Evolutionary conservation across 768 basidiomycete genomes (phyloP), one percentile per base, ranked within the genome.

Genomic region (Ephemerocybe angulata): DNA sequence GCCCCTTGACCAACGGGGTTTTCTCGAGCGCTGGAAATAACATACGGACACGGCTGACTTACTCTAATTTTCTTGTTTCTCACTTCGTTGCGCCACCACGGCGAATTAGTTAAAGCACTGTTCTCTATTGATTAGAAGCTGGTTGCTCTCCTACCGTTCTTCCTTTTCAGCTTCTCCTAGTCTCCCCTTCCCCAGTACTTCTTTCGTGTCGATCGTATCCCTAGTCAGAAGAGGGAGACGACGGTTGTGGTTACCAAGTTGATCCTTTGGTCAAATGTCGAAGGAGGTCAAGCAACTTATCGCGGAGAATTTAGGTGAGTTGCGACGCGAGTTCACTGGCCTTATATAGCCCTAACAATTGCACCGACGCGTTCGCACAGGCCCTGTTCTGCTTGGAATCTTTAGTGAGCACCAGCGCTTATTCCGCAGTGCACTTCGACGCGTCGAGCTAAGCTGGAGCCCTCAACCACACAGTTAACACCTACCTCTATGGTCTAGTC

Each of bases 401-500:
- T 63, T 67, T 28, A 55, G 68, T 70, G 59, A 51, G 68, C 54
- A n/a, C 21, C 22, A 19, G 25, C 24, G 22, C 25, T 40, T 27
- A 15, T 10, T 21, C 27, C 25, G 12, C 11, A 38, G 21, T 40
- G 4, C 30, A n/a, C 4, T 30, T 33, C 28, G 33, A 46, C 44
- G 43, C 43, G 33, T 21, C 42, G 7, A 30, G 31, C 52, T 19
- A 58, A 37, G n/a, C n/a, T n/a, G n/a, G n/a, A n/a, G n/a, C n/a
- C n/a, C n/a, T 15, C 35, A 25, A 15, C n/a, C 29, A 40, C 6
- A 41, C 35, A 57, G 59, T 65, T 38, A 62, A 64, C 53, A 63
- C 63, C 21, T 63, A 63, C 49, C 52, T 74, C n/a, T 74, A 68
- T 52, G 69, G 73, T 2, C 59, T 73, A 11, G 69, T 71, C 49